phyloP scores from a whole-genome alignment of 768 basidiomycete genomes.

The Baorangia bicolor region DNA sequence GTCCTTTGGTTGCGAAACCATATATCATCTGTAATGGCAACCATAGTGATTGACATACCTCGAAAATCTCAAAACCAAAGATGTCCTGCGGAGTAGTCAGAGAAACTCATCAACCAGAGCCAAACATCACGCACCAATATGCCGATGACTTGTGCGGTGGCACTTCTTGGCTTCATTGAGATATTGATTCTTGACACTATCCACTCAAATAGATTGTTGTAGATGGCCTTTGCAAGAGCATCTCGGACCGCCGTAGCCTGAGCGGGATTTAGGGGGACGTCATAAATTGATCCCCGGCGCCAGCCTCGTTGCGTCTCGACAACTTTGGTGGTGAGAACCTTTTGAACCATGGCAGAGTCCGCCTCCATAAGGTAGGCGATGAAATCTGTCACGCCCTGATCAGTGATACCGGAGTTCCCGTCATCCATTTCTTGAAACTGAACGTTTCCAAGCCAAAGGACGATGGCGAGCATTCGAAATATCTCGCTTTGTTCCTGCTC shows the following conservation, averaged over 20 bases:
- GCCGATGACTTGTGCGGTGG: conserved; percentile 81
- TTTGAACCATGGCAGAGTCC: conserved; percentile 76
- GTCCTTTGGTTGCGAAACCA: conserved; percentile 52
- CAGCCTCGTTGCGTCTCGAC: conserved; percentile 95
- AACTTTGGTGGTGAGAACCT: conserved; percentile 79
- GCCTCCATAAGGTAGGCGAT: conserved; percentile 92
- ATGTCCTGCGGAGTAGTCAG: conserved; percentile 63
- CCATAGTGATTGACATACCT: conserved; percentile 44
- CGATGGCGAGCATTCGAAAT: conserved; percentile 85
- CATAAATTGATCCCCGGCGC: conserved; percentile 92
- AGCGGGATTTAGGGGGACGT: conserved; percentile 90
- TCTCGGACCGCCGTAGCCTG: conserved; percentile 89
- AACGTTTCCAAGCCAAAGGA: conserved; percentile 97
- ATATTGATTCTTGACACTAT: conserved; percentile 95
- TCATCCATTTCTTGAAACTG: conserved; percentile 87
- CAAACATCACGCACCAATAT: conserved; percentile 62
- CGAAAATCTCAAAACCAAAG: conserved; percentile 98
- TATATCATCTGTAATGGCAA: conserved; percentile 3
- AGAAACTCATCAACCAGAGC: neutral
- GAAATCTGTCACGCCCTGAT: conserved; percentile 91
- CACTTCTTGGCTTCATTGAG: conserved; percentile 87
- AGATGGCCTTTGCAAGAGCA: conserved; percentile 92
- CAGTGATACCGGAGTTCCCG: conserved; percentile 79
- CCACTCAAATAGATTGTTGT: conserved; percentile 99
- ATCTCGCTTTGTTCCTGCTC: conserved; percentile 87